Percentiles rank a stretch among this genome's conserved stretches.
Evolutionary conservation across 176 grass and related monocot genomes (phyloP).

Genomic region (Cenchrus americanus): DNA sequence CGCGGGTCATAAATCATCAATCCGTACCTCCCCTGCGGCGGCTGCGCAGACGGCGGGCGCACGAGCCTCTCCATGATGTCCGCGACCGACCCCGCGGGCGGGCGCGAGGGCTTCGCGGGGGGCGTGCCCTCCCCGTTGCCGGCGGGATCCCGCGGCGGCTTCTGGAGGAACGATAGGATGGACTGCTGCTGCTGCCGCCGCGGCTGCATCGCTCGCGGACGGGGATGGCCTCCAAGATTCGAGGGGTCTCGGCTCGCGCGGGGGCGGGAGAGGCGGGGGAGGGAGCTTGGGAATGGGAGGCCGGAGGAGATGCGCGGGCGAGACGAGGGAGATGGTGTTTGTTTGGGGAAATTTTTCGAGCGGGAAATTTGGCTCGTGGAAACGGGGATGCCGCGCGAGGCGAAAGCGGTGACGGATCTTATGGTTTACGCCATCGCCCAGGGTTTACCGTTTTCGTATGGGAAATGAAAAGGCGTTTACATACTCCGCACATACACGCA

Average conservation of each 20-base stretch:
- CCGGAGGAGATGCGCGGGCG: background rate
- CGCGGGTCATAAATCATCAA: background rate
- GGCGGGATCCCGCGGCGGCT: constrained; percentile 30
- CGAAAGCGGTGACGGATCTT: background rate
- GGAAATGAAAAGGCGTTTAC: too few relatives aligned
- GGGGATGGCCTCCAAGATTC: background rate
- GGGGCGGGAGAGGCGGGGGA: background rate
- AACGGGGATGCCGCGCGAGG: background rate
- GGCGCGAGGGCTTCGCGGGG: constrained; percentile 61
- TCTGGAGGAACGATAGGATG: constrained; percentile 81
- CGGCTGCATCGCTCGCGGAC: constrained; percentile 41
- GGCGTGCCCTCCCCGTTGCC: constrained; percentile 53
- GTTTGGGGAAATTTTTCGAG: constrained; percentile 34
- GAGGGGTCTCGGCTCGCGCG: background rate
- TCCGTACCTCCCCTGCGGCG: constrained; percentile 33
- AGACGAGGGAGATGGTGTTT: constrained; percentile 2
- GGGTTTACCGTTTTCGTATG: background rate
- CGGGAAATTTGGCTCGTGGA: constrained; percentile 34
- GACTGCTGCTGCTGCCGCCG: constrained; percentile 65
- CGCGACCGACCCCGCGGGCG: constrained; percentile 42
- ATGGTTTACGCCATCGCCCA: background rate
- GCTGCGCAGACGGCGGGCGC: constrained; percentile 28
- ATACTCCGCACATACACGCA: too few relatives aligned
- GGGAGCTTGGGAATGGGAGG: background rate
- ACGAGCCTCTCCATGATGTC: constrained; percentile 73